These are phyloP conservation scores for Clitopilus hobsonii DNA, from an alignment of 768 basidiomycete species.

Conservation along the genomic window DNA sequence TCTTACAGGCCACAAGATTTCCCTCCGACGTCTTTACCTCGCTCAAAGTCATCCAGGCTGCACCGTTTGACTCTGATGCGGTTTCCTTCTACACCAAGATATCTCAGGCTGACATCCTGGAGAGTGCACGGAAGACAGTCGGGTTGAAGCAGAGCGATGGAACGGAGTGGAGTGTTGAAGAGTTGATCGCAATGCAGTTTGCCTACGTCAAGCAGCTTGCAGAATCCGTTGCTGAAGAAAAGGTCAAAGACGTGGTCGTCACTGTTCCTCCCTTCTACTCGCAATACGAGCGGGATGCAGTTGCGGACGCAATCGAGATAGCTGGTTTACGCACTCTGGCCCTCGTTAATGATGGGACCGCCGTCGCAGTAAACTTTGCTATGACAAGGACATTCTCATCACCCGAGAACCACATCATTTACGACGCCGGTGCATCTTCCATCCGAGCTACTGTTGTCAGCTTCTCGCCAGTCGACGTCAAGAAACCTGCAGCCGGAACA, in stretches of 20 bases:
- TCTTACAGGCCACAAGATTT: conserved; percentile 79
- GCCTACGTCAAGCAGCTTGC: conserved; percentile 88
- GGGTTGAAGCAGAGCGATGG: conserved; percentile 57
- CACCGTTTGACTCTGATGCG: conserved; percentile 52
- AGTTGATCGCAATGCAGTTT: conserved; percentile 92
- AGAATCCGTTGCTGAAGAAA: conserved; percentile 68
- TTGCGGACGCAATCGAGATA: conserved; percentile 89
- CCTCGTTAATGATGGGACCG: conserved; percentile 88
- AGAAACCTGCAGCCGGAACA: conserved; percentile 50
- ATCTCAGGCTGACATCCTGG: conserved; percentile 44
- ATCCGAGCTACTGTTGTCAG: conserved; percentile 74
- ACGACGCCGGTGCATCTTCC: conserved; percentile 87
- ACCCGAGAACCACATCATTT: conserved; percentile 85
- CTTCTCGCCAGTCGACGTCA: conserved; percentile 55
- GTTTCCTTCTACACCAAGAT: conserved; percentile 57
- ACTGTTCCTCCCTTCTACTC: conserved; percentile 90
- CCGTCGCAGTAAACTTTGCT: conserved; percentile 96
- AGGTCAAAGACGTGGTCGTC: conserved; percentile 78
- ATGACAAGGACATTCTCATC: conserved; percentile 87
- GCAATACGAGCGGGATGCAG: conserved; percentile 86
- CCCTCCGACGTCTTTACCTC: conserved; percentile 84
- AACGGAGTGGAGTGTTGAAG: conserved; percentile 78
- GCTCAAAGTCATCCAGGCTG: conserved; percentile 80
- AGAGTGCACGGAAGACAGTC: conserved; percentile 58
- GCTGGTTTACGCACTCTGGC: conserved; percentile 81